Conservation (phyloP, 208 protist genomes). For the Leishmania martiniquensis region DNA sequence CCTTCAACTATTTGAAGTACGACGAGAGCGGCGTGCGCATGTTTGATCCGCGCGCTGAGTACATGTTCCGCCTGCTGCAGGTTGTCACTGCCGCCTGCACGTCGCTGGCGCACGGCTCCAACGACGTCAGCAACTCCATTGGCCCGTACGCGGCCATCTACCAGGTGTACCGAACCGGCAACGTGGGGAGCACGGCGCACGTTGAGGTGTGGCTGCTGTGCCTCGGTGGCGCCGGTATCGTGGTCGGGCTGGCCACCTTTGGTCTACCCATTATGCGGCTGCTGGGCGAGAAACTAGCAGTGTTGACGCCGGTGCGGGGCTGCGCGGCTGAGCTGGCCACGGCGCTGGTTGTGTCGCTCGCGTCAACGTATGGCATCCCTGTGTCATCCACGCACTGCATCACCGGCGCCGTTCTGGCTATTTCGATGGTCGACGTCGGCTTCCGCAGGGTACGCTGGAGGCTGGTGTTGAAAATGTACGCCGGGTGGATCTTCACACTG, state of each 20-base stretch:
- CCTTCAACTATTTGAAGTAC: conserved; percentile 19
- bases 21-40: conserved; percentile 33
- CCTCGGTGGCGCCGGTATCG: conserved; percentile 63
- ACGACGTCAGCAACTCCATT: conserved; percentile 76
- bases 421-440: conserved; percentile 59
- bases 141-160: conserved; percentile 68
- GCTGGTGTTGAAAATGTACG: conserved; percentile 57
- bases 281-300: conserved; percentile 45
- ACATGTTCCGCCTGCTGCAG: conserved; percentile 71
- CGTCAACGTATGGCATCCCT: conserved; percentile 66
- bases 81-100: conserved; percentile 68
- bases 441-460: conserved; percentile 44
- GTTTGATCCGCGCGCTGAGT: conserved; percentile 63
- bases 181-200: conserved; percentile 32
- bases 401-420: conserved; percentile 72
- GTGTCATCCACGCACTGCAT: conserved; percentile 91
- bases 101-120: conserved; percentile 70
- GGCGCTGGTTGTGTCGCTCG: conserved; percentile 69
- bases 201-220: conserved; percentile 59
- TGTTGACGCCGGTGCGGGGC: conserved; percentile 58
- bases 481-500: conserved; percentile 56
- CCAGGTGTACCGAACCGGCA: conserved; percentile 45
- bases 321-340: conserved; percentile 66
- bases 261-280: conserved; percentile 61
- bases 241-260: conserved; percentile 71